A percentile compares a stretch with the other conserved stretches of the same genome.
Evolutionary conservation across 495 filamentous ascomycete species (phyloP).

Genomic region (Aspergillus sclerotioniger): DNA sequence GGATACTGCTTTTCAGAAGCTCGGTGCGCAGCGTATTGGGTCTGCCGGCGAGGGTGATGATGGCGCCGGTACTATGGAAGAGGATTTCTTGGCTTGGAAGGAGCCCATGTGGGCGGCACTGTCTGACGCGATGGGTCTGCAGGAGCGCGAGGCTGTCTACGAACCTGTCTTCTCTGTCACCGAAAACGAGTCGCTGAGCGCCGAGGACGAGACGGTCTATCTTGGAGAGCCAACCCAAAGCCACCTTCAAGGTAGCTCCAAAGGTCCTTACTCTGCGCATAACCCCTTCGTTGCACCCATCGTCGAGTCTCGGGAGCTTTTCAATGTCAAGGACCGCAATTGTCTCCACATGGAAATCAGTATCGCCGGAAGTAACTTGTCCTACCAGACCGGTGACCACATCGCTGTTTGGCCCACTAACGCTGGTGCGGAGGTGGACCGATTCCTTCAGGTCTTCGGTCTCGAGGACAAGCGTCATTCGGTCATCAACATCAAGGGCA

Average conservation of each 20-base stretch:
- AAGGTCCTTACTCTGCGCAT: conserved; percentile 92
- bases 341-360: conserved; percentile 97
- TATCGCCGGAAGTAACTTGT: conserved; percentile 73
- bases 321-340: conserved; percentile 88
- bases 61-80: conserved; percentile 98
- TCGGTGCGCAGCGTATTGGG: conserved; percentile 82
- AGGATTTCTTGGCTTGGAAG: conserved; percentile 99
- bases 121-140: conserved; percentile 74
- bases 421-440: conserved; percentile 85
- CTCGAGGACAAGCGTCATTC: conserved; percentile 72
- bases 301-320: conserved; percentile 82
- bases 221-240: conserved; percentile 95
- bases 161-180: conserved; percentile 85
- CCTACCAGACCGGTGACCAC: conserved; percentile 96
- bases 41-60: conserved; percentile 94
- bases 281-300: conserved; percentile 98
- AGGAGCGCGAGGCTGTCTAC: conserved; percentile 95
- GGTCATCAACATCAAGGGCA: conserved; percentile 86
- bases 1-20: conserved; percentile 71
- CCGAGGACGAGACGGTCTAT: conserved; percentile 85
- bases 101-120: conserved; percentile 97
- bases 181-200: conserved; percentile 69
- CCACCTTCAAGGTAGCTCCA: conserved; percentile 81
- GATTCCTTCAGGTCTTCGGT: conserved; percentile 78
- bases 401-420: conserved; percentile 98